Base-by-base conservation (phyloP, 2,329 filamentous ascomycete species). In the Sporothrix luriei region DNA sequence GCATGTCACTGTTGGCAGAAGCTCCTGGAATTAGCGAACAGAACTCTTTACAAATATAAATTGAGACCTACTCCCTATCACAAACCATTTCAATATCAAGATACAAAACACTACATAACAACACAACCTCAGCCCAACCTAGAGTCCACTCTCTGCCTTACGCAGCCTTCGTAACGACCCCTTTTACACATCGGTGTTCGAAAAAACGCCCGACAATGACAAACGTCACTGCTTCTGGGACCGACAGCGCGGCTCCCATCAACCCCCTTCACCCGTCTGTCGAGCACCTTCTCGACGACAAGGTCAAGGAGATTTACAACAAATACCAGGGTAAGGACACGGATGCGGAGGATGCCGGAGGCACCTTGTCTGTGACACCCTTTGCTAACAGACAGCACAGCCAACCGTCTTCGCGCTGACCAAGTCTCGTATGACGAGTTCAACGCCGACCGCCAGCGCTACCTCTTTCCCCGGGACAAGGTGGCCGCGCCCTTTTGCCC, bases 261-360 rank as follows among this genome's bases (percentile, higher is more conserved):
- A 72, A 71, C 46, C 55, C 64, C 4, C 43, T 72, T 13, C 69
- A 72, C 40, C 71, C 71, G 1, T 69, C 71, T 2, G 69, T 72
- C 10, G 69, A 69, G 52, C 14, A 16, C 14, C 13, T 49, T 65
- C 33, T 72, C 1, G 70, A 71, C 54, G 62, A 62, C 16, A 65
- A 69, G 48, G 66, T 68, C 65, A 68, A 71, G 33, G 59, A 38
- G 6, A 68, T 72, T n/a, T 72, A 72, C 68, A 71, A 69, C 57
- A 55, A 68, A 26, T 67, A 72, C 40, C 71, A 72, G 24, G 55
- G 71, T 69, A 29, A 14, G 71, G 71, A 33, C 33, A 9, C 9
- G 7, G 33, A 33, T 6, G 33, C 33, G 5, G 33, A 33, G 33
- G 0, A 33, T 33, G 4, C 33, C 1, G 5, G 6, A 33, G 33